A percentile compares a stretch with the other conserved stretches of the same genome.
phyloP scores from a whole-genome alignment of 257 asterid species.

The Scutellaria barbata region DNA sequence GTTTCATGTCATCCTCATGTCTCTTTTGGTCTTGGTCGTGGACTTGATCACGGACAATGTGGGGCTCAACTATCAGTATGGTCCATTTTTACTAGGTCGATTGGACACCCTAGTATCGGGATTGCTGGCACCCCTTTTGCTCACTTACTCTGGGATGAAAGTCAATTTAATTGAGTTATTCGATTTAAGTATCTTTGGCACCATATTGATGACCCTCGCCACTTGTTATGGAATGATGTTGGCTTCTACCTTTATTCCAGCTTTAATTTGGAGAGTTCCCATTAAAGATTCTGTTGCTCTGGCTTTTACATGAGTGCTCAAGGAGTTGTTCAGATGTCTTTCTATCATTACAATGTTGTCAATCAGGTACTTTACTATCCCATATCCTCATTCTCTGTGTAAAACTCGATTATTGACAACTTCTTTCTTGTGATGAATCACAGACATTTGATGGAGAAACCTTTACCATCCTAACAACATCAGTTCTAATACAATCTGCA shows the following conservation, averaged over 20 bases:
- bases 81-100: slow-evolving; percentile 81
- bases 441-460: slow-evolving; percentile 82
- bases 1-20: slow-evolving; percentile 50
- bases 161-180: slow-evolving; percentile 57
- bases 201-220: slow-evolving; percentile 41
- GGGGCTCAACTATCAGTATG: slow-evolving; percentile 71
- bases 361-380: slow-evolving; percentile 49
- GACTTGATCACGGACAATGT: slow-evolving; percentile 65
- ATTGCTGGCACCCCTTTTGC: slow-evolving; percentile 69
- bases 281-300: slow-evolving; percentile 74
- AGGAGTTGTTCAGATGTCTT: slow-evolving; percentile 84
- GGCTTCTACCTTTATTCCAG: slow-evolving; percentile 50
- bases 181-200: slow-evolving; percentile 49
- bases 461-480: slow-evolving; percentile 55
- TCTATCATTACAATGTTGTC: slow-evolving; percentile 50
- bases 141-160: slow-evolving; percentile 78
- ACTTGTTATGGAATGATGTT: slow-evolving; percentile 47
- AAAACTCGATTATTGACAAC: background rate
- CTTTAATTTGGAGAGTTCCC: slow-evolving; percentile 70
- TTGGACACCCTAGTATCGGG: slow-evolving; percentile 72
- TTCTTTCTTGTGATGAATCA: background rate
- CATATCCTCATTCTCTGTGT: background rate
- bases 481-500: slow-evolving; percentile 58
- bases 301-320: slow-evolving; percentile 69
- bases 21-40: slow-evolving; percentile 52